A percentile compares a stretch with the other conserved stretches of the same genome.
Evolutionary conservation across 345 rosid species (phyloP).

Genomic region (Balakata baccata): DNA sequence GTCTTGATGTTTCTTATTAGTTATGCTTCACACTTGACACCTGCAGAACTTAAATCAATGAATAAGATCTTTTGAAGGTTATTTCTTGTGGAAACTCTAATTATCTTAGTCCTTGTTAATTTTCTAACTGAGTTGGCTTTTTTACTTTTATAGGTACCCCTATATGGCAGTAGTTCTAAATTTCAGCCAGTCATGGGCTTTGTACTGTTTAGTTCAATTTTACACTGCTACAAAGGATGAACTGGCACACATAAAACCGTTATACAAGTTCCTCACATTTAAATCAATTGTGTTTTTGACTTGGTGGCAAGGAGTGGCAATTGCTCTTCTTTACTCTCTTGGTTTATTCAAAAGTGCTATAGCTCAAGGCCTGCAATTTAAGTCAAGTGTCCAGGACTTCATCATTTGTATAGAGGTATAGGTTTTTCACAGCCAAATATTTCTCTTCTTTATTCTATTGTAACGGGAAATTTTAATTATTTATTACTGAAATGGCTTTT

Average conservation of each 20-base stretch:
- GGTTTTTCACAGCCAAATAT: conserved; percentile 25
- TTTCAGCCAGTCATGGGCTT: conserved; percentile 99
- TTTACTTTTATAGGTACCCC: conserved; percentile 69
- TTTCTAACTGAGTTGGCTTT: conserved; percentile 16
- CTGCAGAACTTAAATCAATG: conserved; percentile 5
- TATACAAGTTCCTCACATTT: conserved; percentile 87
- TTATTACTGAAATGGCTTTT: neutral
- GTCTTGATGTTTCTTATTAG: neutral
- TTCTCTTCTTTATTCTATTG: neutral
- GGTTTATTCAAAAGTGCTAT: conserved; percentile 80
- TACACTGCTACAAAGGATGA: conserved; percentile 84
- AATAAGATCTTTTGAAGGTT: neutral
- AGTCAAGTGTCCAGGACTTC: conserved; percentile 95
- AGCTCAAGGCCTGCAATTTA: conserved; percentile 78
- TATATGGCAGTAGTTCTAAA: conserved; percentile 94
- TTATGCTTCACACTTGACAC: neutral
- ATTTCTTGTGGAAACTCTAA: conserved; percentile 5
- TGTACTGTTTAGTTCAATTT: conserved; percentile 94
- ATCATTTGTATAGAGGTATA: conserved; percentile 96
- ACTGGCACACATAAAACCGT: conserved; percentile 85
- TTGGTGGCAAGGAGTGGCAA: conserved; percentile 99
- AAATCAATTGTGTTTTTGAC: conserved; percentile 96
- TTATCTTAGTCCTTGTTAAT: neutral
- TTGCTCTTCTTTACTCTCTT: conserved; percentile 76
- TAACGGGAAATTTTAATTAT: neutral